Evolutionary conservation across 768 basidiomycete species (phyloP).

Genomic region (Amanita muscaria): DNA sequence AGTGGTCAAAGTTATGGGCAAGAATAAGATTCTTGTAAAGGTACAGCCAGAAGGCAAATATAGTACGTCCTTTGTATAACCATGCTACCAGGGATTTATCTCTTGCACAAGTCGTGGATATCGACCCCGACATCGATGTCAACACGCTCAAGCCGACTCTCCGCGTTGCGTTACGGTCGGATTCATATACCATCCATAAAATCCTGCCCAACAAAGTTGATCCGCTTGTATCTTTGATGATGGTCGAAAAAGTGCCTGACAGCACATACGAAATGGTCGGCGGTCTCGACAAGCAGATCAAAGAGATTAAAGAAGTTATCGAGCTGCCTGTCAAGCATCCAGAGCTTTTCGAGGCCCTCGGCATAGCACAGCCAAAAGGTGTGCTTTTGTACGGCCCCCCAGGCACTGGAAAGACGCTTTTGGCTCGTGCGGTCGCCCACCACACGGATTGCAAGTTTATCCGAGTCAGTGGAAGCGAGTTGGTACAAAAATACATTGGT

Average conservation of each 20-base stretch:
- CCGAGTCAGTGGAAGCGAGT: conserved; percentile 85
- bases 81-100: background rate
- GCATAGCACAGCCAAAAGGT: conserved; percentile 96
- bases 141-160: conserved; percentile 72
- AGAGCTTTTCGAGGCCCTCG: conserved; percentile 91
- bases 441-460: conserved; percentile 99
- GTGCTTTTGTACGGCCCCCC: conserved; percentile 94
- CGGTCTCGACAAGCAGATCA: conserved; percentile 97
- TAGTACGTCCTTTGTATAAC: conserved; percentile 47
- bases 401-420: conserved; percentile 91
- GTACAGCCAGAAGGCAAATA: conserved; percentile 99
- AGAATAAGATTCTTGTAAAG: conserved; percentile 97
- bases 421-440: conserved; percentile 93
- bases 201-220: conserved; percentile 97
- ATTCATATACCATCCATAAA: conserved; percentile 94
- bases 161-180: conserved; percentile 92
- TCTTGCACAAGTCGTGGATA: conserved; percentile 69
- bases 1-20: conserved; percentile 97
- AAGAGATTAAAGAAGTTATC: conserved; percentile 96
- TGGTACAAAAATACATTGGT: conserved; percentile 98
- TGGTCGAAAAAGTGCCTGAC: conserved; percentile 99
- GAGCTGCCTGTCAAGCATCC: conserved; percentile 97
- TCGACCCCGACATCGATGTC: conserved; percentile 82
- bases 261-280: conserved; percentile 99
- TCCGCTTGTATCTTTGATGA: conserved; percentile 97